These are phyloP conservation scores for Lagerstroemia fauriei DNA, from an alignment of 441 rosid genomes.

Conservation along the genomic window DNA sequence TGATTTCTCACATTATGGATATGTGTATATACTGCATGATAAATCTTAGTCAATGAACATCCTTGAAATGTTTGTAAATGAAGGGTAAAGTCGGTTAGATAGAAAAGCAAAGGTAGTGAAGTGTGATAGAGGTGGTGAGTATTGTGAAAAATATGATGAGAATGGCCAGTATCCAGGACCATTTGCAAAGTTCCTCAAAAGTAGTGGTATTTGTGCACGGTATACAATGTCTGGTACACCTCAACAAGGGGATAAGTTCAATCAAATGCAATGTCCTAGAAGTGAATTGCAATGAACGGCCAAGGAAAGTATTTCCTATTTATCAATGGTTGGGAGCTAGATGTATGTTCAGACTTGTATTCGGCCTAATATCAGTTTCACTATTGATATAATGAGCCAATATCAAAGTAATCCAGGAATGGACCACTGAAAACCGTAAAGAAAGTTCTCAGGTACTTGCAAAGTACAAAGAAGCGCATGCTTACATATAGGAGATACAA, in stretches of 20 bases:
- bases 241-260: too few species aligned
- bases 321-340: too few species aligned
- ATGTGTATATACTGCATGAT: slow-evolving; percentile 8
- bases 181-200: background rate
- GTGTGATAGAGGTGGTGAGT: background rate
- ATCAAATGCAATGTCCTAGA: too few species aligned
- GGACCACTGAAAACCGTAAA: background rate
- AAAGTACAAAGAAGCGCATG: background rate
- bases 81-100: background rate
- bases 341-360: too few species aligned
- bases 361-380: too few species aligned
- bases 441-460: background rate
- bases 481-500: background rate
- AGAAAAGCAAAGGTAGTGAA: background rate
- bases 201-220: background rate
- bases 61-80: background rate
- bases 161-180: background rate
- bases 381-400: too few species aligned
- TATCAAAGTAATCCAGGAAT: too few species aligned
- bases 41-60: background rate
- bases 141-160: background rate
- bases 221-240: background rate
- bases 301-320: too few species aligned
- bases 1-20: slow-evolving; percentile 8
- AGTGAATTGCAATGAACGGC: too few species aligned